These are phyloP conservation scores for Penicillium sp. DNA, from an alignment of 2,329 filamentous ascomycete species.

Conservation along the genomic window DNA sequence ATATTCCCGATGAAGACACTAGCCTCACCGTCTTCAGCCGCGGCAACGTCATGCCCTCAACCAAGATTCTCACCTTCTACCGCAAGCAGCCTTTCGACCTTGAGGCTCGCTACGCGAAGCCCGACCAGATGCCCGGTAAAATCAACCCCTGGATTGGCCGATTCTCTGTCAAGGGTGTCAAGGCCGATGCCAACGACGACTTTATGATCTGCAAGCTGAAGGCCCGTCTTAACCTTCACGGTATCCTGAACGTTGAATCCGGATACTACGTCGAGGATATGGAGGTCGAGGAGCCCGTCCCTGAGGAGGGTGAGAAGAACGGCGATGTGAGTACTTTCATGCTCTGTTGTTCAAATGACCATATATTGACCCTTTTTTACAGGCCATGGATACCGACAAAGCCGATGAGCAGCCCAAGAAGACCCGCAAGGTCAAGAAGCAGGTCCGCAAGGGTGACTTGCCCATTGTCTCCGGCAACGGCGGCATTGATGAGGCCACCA, in stretches of 20 bases:
- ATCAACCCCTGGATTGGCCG: slow-evolving; percentile 90
- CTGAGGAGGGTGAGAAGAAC: slow-evolving; percentile 63
- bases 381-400: slow-evolving; percentile 83
- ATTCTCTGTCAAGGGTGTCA: slow-evolving; percentile 96
- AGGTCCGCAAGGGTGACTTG: slow-evolving; percentile 93
- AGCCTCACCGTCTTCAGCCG: slow-evolving; percentile 96
- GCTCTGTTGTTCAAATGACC: neutral
- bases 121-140: slow-evolving; percentile 81
- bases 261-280: slow-evolving; percentile 98
- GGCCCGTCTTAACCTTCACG: slow-evolving; percentile 92
- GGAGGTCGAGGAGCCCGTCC: slow-evolving; percentile 89
- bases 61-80: slow-evolving; percentile 99
- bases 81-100: slow-evolving; percentile 95
- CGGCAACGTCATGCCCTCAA: slow-evolving; percentile 93
- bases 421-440: slow-evolving; percentile 98
- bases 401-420: slow-evolving; percentile 65
- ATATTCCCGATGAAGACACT: slow-evolving; percentile 97
- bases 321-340: slow-evolving; percentile 43
- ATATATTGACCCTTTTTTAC: slow-evolving; percentile 24
- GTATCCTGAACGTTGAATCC: slow-evolving; percentile 90
- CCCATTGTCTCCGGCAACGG: slow-evolving; percentile 78
- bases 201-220: slow-evolving; percentile 99
- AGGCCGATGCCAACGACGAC: slow-evolving; percentile 86
- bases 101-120: slow-evolving; percentile 87
- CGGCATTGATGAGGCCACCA: slow-evolving; percentile 64